Evolutionary conservation across 495 filamentous ascomycete species (phyloP), one percentile per base, ranked within the genome.

Genomic region (Lophiotrema nucula): DNA sequence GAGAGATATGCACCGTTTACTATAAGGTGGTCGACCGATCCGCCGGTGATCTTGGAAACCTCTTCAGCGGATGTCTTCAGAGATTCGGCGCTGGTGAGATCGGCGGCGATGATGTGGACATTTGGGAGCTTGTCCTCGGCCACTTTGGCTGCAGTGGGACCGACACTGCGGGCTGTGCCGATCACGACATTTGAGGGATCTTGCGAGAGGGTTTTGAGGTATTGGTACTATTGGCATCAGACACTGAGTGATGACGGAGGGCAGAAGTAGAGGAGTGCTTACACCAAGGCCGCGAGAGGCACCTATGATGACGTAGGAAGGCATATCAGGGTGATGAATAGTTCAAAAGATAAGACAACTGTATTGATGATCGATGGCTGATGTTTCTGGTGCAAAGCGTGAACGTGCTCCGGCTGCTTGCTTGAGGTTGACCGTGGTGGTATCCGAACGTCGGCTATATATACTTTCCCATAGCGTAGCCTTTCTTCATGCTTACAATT

Each of bases 1-100:
- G 53, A 58, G 2, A 68, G 23, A 18, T 47, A 58, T 1, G 55
- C 68, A 19, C 62, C 68, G 43, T 70, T 70, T 42, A 66, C 60
- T 35, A 70, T 64, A 16, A 70, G 53, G 24, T 64, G 37, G 35
- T 70, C 68, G 22, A 70, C 37, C 16, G 13, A 27, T 1, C 65
- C 65, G 19, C 26, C 46, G 1, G 60, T 60, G 38, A 68, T 37
- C 15, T 53, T 42, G 0, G 65, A 35, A 4, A 51, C 46, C 21
- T 39, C 52, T 5, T 52, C 53, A 2, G 60, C 65, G 27, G 68
- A 65, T 21, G 46, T 47, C 13, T 26, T 25, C 18, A 70, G 50
- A 12, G 65, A 61, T 4, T 27, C 11, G n/a, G 39, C 12, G 43
- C 50, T 47, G 5, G 56, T 62, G 23, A 70, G 56, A 19, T 70